phyloP scores from a whole-genome alignment of 768 basidiomycete species.

The Hypholoma fasciculare region DNA sequence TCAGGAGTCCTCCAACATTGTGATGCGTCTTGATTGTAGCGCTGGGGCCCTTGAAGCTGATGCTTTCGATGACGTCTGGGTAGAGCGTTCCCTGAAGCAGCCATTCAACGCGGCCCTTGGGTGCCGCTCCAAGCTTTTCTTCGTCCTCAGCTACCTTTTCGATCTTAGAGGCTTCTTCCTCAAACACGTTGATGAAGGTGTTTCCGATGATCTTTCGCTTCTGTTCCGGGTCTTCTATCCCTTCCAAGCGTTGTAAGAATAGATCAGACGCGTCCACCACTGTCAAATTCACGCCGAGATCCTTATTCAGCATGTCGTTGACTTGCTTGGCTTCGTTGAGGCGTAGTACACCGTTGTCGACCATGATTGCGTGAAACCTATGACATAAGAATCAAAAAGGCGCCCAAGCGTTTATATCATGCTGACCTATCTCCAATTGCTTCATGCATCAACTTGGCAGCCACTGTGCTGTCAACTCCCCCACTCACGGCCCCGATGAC shows the following conservation, averaged over 20 bases:
- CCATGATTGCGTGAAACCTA: slow-evolving; percentile 99
- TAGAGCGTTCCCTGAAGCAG: slow-evolving; percentile 96
- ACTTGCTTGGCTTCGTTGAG: slow-evolving; percentile 91
- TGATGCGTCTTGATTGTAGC: slow-evolving; percentile 99
- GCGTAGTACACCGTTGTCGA: slow-evolving; percentile 96
- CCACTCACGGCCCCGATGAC: slow-evolving; percentile 98
- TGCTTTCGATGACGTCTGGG: slow-evolving; percentile 98
- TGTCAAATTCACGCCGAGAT: slow-evolving; percentile 95
- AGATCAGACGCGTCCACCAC: slow-evolving; percentile 94
- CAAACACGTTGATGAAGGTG: slow-evolving; percentile 98
- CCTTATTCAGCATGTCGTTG: slow-evolving; percentile 86
- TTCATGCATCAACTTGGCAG: slow-evolving; percentile 99
- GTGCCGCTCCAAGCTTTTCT: slow-evolving; percentile 61
- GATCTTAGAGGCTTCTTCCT: slow-evolving; percentile 88
- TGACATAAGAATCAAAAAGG: not conserved
- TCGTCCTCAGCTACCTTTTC: slow-evolving; percentile 81
- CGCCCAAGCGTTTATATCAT: slow-evolving; percentile 3
- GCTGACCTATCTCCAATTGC: slow-evolving; percentile 93
- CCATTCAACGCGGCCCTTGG: slow-evolving; percentile 95
- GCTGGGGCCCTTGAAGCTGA: slow-evolving; percentile 98
- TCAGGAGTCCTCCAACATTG: slow-evolving; percentile 94
- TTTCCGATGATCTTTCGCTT: slow-evolving; percentile 99
- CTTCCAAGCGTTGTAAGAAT: slow-evolving; percentile 87
- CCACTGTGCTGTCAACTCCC: slow-evolving; percentile 97
- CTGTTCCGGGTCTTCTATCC: slow-evolving; percentile 92